Evolutionary conservation across 2,329 filamentous ascomycete genomes (phyloP).

Genomic region (Pyrenochaeta sp.): DNA sequence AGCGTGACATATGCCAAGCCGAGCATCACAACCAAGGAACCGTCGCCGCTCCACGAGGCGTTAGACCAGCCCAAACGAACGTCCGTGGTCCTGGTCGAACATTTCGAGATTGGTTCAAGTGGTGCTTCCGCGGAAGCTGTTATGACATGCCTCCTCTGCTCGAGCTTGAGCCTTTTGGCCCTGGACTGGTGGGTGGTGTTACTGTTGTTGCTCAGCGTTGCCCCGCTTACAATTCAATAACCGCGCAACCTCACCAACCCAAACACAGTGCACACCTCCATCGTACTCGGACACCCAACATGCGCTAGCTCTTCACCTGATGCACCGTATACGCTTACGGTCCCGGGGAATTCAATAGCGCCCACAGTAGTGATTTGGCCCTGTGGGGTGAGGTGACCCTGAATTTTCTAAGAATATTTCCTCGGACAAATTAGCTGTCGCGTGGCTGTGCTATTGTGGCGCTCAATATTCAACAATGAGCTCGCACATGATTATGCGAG

Average conservation of each 20-base stretch:
- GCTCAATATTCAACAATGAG: not conserved
- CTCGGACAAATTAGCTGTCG: not conserved
- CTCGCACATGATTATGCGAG: not conserved
- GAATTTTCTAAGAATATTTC: slow-evolving; percentile 7
- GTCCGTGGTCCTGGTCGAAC: not conserved
- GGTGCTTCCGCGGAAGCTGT: not conserved
- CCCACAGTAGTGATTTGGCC: slow-evolving; percentile 6
- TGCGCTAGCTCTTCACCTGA: slow-evolving; percentile 1
- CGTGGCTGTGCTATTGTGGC: slow-evolving; percentile 11
- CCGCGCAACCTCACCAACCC: slow-evolving; percentile 2
- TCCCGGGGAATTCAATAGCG: slow-evolving; percentile 26
- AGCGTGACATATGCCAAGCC: slow-evolving; percentile 13
- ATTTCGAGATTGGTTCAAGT: not conserved
- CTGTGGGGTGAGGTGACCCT: slow-evolving; percentile 14
- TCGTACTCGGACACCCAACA: slow-evolving; percentile 4
- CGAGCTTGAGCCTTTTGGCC: not conserved
- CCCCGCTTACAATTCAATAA: slow-evolving; percentile 1
- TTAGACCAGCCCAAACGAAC: not conserved
- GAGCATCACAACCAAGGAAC: not conserved
- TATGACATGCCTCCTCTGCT: not conserved
- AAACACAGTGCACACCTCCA: slow-evolving; percentile 1
- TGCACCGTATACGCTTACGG: slow-evolving; percentile 4
- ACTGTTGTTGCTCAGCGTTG: not conserved
- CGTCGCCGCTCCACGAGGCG: not conserved
- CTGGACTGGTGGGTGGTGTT: not conserved